Evolutionary conservation across 495 filamentous ascomycete genomes (phyloP), one percentile per base, ranked within the genome.

Genomic region (Penicillium angulare): DNA sequence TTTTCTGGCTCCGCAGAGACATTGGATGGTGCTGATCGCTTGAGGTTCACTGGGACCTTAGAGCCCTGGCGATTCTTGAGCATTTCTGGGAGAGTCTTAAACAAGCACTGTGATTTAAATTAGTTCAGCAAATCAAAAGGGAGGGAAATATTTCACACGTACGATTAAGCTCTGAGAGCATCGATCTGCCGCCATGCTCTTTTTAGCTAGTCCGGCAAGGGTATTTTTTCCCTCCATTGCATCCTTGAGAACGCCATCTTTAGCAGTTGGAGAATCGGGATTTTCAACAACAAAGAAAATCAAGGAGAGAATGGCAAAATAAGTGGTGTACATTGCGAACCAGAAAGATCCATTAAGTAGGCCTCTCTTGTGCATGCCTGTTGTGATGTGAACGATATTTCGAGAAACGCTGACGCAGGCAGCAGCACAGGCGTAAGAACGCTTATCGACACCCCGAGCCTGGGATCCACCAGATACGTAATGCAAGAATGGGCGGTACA

Each of bases 321-420:
- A 97, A 12, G 90, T 88, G 2, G 93, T 95, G 57, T 97, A 97
- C 72, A 96, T 90, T 40, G 87, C 88, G 58, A 96, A 97, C 93
- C 93, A 98, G 70, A 92, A 96, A 0, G 91, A 88, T 0, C 93
- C 93, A 57, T 88, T 87, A 18, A 98, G 79, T 9, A 95, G 75
- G 0, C 85, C 86, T 55, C 84, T 79, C 60, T 85, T 87, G 52
- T 92, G 89, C 83, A 97, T 97, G 55, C 93, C 87, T 22, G 82
- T 83, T 2, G 87, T 89, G 50, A 96, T 93, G 65, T 96, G 92
- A 27, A 97, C 83, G 48, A 98, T 93, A 60, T 96, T 97, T 21
- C 93, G 83, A 16, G 91, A 91, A 2, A 96, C 89, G 57, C 85
- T 89, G 45, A 98, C 86, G 50, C 89, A 93, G 3, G 90, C 89